phyloP scores from a whole-genome alignment of 106 monocot species.

The Vanilla planifolia region DNA sequence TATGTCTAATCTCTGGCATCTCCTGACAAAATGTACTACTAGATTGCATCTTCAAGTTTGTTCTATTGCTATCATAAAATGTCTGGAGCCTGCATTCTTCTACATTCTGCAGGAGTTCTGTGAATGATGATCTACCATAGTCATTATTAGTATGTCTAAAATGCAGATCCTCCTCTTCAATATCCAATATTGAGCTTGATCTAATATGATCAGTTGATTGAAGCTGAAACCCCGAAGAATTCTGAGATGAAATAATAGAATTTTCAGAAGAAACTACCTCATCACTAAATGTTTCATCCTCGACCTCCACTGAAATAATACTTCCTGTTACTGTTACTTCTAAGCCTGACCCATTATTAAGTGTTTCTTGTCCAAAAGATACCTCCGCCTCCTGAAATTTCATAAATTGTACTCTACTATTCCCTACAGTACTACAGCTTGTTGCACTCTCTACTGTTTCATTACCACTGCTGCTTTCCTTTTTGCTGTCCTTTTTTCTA shows the following conservation, averaged over 20 bases:
- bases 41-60: too few species aligned
- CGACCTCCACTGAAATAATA: constrained; percentile 11
- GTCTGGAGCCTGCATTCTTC: constrained; percentile 15
- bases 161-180: constrained; percentile 13
- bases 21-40: background rate
- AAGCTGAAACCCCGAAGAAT: constrained; percentile 24
- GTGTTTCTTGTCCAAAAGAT: constrained; percentile 14
- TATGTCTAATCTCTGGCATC: background rate
- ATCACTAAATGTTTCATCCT: constrained; percentile 18
- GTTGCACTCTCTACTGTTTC: constrained; percentile 10
- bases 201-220: constrained; percentile 14
- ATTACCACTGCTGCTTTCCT: constrained; percentile 8
- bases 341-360: constrained; percentile 13
- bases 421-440: constrained; percentile 1
- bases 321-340: constrained; percentile 6
- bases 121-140: constrained; percentile 38
- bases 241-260: constrained; percentile 36
- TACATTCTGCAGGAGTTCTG: constrained; percentile 53
- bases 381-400: constrained; percentile 8
- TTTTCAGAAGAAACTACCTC: constrained; percentile 34
- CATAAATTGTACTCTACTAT: constrained; percentile 3
- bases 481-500: constrained; percentile 2
- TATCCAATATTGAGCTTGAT: constrained; percentile 9
- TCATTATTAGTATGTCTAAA: constrained; percentile 12
- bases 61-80: background rate